These are phyloP conservation scores for Omphalotus guepiniiformis DNA, from an alignment of 768 basidiomycete genomes.

Conservation along the genomic window DNA sequence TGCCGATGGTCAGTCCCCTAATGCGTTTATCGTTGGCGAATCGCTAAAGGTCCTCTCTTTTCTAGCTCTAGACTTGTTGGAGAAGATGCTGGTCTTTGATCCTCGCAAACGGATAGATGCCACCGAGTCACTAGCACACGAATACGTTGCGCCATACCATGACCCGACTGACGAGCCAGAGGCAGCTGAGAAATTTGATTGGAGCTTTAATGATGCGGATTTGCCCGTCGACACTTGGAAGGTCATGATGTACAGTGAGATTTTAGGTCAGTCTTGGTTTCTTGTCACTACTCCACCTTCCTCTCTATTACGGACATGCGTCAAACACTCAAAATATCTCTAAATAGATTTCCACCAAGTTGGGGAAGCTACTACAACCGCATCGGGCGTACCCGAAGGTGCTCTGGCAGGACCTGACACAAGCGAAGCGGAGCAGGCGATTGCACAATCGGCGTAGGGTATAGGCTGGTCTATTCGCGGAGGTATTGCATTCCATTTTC, in stretches of 20 bases:
- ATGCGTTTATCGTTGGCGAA: neutral
- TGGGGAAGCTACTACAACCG: conserved; percentile 42
- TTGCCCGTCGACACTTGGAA: conserved; percentile 99
- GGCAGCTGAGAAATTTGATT: conserved; percentile 93
- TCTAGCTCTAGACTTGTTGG: conserved; percentile 87
- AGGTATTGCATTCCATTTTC: conserved; percentile 1
- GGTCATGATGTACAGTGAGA: conserved; percentile 99
- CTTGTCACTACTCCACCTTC: neutral
- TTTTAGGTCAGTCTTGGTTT: conserved; percentile 63
- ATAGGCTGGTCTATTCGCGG: neutral
- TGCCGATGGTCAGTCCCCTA: conserved; percentile 60
- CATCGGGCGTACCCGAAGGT: conserved; percentile 57
- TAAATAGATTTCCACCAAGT: conserved; percentile 77
- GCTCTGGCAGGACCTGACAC: conserved; percentile 65
- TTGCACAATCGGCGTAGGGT: conserved; percentile 13
- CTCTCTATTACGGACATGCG: neutral
- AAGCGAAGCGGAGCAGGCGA: conserved; percentile 15
- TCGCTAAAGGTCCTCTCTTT: conserved; percentile 4
- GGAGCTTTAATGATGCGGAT: conserved; percentile 99
- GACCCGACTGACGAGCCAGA: conserved; percentile 97
- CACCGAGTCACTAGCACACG: conserved; percentile 81
- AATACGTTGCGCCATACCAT: conserved; percentile 96
- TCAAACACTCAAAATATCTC: neutral
- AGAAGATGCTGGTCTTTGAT: conserved; percentile 99
- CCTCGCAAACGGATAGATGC: conserved; percentile 97